Conservation (phyloP, 1,139 yeast genomes). For the Suhomyces anneliseae region DNA sequence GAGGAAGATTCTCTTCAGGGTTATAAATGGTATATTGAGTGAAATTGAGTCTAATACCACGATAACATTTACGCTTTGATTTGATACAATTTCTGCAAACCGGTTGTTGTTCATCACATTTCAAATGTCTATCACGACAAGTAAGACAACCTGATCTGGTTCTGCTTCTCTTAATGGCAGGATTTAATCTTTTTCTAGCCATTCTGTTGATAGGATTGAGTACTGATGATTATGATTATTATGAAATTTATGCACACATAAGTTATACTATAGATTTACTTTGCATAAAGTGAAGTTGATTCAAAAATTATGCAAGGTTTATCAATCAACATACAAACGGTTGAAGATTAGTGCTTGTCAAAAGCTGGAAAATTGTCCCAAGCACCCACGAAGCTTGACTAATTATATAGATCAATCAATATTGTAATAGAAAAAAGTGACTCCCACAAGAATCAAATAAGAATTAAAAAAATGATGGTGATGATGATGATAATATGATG, state of each 20-base stretch:
- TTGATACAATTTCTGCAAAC: constrained; percentile 47
- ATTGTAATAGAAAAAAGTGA: too few species aligned
- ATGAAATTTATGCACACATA: neutral
- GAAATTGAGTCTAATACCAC: constrained; percentile 48
- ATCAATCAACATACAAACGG: neutral
- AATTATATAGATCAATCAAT: too few species aligned
- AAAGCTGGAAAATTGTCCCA: too few species aligned
- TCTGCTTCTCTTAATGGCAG: constrained; percentile 28
- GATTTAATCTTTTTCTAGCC: constrained; percentile 21
- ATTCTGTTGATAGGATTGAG: constrained; percentile 6
- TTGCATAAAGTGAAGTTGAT: neutral
- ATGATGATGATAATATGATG: too few species aligned
- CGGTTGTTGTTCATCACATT: constrained; percentile 49
- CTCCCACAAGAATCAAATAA: too few species aligned
- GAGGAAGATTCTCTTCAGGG: constrained; percentile 24
- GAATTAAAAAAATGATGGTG: too few species aligned
- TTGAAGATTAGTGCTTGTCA: too few species aligned
- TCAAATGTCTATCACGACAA: constrained; percentile 50
- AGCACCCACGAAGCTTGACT: too few species aligned
- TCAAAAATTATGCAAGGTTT: too few species aligned
- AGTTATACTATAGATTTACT: neutral
- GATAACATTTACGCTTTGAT: constrained; percentile 42
- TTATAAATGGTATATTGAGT: constrained; percentile 45
- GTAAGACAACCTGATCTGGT: constrained; percentile 50
- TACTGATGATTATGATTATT: neutral